Base-by-base conservation (phyloP, 1,139 yeast species). In the Lodderomyces margitis region DNA sequence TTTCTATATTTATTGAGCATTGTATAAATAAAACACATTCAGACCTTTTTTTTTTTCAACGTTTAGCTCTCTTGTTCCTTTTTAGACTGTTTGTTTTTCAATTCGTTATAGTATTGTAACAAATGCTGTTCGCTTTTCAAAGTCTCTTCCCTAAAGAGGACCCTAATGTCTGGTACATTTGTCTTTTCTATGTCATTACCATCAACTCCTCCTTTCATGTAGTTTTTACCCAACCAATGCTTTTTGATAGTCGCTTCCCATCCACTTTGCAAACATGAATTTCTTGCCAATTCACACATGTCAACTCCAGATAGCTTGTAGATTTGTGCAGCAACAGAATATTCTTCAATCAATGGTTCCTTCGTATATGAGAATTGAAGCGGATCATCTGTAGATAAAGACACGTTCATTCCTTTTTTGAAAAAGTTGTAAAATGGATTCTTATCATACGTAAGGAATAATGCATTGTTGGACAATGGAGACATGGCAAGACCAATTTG, bases 401-500 rank as follows among this genome's bases (percentile, higher is more conserved):
- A 87, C 30, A 92, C 96, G 57, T 91, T 92, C 61, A 92, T 70
- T 1, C 99, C 99, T 57, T 92, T 82, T 59, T 84, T 84, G 74
- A 91, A 92, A 61, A 88, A 94, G 51, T 80, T 74, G 53, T 85
- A 83, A 74, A 92, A 89, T 21, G 98, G 98, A 59, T 36, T 96
- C 79, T 92, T 92, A 58, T 92, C 98, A 58, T 92, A 94, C 0
- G 96, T 87, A 64, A 94, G 74, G 61, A 94, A 94, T 57, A 94
- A 74, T 0, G 98, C 98, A 62, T 94, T 94, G 68, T 94, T 94
- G 11, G 96, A 87, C 52, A 94, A 70, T 37, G 99, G 99, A 5
- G 97, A 89, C 98, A 94, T 92, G n/a, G 98, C 98, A 61, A 94
- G 77, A 21, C 96, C 98, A 57, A 94, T 82, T 63, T 92, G 98